Evolutionary conservation across 257 asterid species (phyloP).

Genomic region (Solanum habrochaites): DNA sequence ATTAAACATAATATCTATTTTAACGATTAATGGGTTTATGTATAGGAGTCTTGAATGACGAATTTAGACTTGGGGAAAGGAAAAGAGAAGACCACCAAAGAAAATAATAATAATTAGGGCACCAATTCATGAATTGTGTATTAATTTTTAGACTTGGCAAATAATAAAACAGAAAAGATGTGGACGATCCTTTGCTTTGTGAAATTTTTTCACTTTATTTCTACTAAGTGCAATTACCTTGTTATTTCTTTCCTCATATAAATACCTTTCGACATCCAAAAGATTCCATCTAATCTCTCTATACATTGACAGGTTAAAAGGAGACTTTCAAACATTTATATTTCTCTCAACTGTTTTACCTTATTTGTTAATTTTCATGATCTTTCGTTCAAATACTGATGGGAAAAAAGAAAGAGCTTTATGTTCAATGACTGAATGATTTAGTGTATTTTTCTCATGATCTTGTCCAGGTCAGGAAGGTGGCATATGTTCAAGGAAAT

Average conservation of each 20-base stretch:
- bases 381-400: neutral
- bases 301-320: neutral
- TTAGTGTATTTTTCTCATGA: neutral
- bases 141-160: neutral
- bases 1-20: neutral
- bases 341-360: neutral
- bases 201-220: neutral
- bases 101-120: neutral
- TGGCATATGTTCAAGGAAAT: slow-evolving; percentile 72
- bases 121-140: neutral
- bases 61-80: neutral
- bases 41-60: neutral
- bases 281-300: neutral
- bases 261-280: neutral
- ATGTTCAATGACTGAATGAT: neutral
- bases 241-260: neutral
- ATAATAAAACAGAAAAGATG: neutral
- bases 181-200: neutral
- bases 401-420: neutral
- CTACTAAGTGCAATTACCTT: neutral
- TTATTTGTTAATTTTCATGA: neutral
- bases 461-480: slow-evolving; percentile 65
- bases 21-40: neutral
- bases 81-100: neutral
- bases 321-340: neutral